phyloP scores from a whole-genome alignment of 1,284 basidiomycete species.

The Malassezia globosa region DNA sequence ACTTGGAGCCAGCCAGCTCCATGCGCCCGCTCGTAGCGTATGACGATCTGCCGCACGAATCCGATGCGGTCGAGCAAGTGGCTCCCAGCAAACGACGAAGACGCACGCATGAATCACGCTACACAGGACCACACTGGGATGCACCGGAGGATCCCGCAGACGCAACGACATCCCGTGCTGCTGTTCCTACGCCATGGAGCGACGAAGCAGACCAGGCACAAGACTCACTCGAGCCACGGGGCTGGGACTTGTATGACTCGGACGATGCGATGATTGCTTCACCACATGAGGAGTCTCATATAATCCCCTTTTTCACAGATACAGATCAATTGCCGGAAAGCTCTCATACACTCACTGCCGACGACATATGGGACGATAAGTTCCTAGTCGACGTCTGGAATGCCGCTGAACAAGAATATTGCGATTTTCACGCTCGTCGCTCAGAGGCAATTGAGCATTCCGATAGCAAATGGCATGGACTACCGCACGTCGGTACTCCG shows the following conservation, averaged over 20 bases:
- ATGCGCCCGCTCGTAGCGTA: slow-evolving; percentile 13
- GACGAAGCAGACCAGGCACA: not conserved
- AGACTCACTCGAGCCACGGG: no score
- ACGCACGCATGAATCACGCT: not conserved
- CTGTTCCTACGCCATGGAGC: not conserved
- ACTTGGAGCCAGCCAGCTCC: not conserved
- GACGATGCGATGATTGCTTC: slow-evolving; percentile 17
- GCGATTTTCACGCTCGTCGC: slow-evolving; percentile 11
- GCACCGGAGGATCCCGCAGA: not conserved
- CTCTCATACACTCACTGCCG: not conserved
- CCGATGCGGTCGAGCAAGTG: not conserved
- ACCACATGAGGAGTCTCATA: not conserved
- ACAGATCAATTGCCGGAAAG: not conserved
- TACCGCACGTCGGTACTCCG: not conserved
- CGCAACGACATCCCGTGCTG: not conserved
- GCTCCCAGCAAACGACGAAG: not conserved
- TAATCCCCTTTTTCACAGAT: slow-evolving; percentile 4
- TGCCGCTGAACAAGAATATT: slow-evolving; percentile 19
- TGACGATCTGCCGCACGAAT: slow-evolving; percentile 16
- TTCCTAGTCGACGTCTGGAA: slow-evolving; percentile 19
- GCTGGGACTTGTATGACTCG: not conserved
- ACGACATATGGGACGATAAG: slow-evolving; percentile 22
- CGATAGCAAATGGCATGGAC: slow-evolving; percentile 2
- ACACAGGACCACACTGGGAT: slow-evolving; percentile 17
- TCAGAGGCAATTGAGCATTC: slow-evolving; percentile 1